Percentiles rank a stretch among this genome's conserved stretches.
These are phyloP conservation scores for Jacaranda copaia DNA, from an alignment of 257 asterid species.

Conservation along the genomic window DNA sequence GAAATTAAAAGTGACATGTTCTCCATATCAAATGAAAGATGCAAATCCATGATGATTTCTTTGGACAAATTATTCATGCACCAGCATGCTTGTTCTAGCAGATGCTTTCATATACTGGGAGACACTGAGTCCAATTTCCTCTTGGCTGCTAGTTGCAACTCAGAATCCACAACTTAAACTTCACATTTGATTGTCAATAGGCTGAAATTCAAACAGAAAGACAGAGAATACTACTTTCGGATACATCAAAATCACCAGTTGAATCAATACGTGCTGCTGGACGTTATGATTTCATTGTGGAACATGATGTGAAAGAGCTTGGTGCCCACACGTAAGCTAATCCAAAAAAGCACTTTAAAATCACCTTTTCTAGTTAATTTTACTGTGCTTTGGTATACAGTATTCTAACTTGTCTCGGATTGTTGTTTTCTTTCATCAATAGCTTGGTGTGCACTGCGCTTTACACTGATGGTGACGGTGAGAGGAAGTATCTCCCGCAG, in stretches of 20 bases:
- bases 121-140: slow-evolving; percentile 6
- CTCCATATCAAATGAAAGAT: slow-evolving; percentile 22
- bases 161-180: slow-evolving; percentile 21
- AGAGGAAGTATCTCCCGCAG: slow-evolving; percentile 98
- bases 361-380: not conserved
- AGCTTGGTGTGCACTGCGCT: slow-evolving; percentile 99
- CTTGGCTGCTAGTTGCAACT: slow-evolving; percentile 33
- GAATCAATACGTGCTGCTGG: slow-evolving; percentile 97
- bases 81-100: slow-evolving; percentile 17
- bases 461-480: slow-evolving; percentile 83
- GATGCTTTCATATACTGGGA: slow-evolving; percentile 3
- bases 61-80: not conserved
- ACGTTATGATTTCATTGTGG: slow-evolving; percentile 97
- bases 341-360: slow-evolving; percentile 17
- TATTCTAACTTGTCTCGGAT: slow-evolving; percentile 34
- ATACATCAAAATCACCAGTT: slow-evolving; percentile 91
- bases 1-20: slow-evolving; percentile 11
- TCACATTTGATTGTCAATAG: slow-evolving; percentile 54
- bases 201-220: slow-evolving; percentile 98
- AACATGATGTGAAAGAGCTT: slow-evolving; percentile 98
- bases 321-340: slow-evolving; percentile 96
- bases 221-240: slow-evolving; percentile 90
- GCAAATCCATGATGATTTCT: slow-evolving; percentile 25
- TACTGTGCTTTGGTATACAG: slow-evolving; percentile 12
- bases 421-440: slow-evolving; percentile 38